Percentiles rank a stretch among this genome's conserved stretches.
Conservation (phyloP, 257 asterid genomes). For the Fraxinus cuspidata region DNA sequence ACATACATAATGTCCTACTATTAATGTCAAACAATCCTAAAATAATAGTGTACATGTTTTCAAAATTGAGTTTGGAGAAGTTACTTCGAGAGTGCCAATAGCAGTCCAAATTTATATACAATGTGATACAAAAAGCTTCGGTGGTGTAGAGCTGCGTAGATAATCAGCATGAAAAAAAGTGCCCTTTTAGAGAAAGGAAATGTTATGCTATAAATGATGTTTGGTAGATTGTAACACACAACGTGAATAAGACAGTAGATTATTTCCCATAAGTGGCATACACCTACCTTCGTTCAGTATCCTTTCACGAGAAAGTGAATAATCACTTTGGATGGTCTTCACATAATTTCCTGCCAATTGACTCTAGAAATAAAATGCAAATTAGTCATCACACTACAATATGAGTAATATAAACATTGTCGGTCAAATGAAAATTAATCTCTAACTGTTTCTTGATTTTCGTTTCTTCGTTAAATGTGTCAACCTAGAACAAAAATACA, state of each 20-base stretch:
- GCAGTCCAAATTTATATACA: slow-evolving; percentile 6
- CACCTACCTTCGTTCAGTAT: slow-evolving; percentile 56
- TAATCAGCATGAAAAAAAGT: neutral
- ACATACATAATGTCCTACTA: slow-evolving; percentile 4
- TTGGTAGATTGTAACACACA: slow-evolving; percentile 4
- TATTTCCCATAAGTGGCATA: slow-evolving; percentile 12
- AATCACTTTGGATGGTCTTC: slow-evolving; percentile 42
- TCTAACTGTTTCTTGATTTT: neutral
- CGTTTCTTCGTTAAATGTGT: slow-evolving; percentile 11
- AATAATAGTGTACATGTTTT: neutral
- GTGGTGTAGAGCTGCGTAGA: neutral
- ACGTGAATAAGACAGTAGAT: neutral
- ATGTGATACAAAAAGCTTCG: neutral
- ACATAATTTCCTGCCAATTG: slow-evolving; percentile 61
- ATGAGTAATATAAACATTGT: neutral
- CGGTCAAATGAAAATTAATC: neutral
- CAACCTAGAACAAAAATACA: neutral
- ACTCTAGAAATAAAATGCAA: slow-evolving; percentile 46
- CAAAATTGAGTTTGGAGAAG: slow-evolving; percentile 7
- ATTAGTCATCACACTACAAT: slow-evolving; percentile 23
- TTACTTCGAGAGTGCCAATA: neutral
- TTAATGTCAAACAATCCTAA: slow-evolving; percentile 14
- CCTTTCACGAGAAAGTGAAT: slow-evolving; percentile 58
- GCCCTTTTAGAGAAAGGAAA: neutral
- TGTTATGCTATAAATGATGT: slow-evolving; percentile 6